Percentiles rank a stretch among this genome's conserved stretches.
Evolutionary conservation across 169 alveolate species (phyloP).

Genomic region (Plasmodium berghei): DNA sequence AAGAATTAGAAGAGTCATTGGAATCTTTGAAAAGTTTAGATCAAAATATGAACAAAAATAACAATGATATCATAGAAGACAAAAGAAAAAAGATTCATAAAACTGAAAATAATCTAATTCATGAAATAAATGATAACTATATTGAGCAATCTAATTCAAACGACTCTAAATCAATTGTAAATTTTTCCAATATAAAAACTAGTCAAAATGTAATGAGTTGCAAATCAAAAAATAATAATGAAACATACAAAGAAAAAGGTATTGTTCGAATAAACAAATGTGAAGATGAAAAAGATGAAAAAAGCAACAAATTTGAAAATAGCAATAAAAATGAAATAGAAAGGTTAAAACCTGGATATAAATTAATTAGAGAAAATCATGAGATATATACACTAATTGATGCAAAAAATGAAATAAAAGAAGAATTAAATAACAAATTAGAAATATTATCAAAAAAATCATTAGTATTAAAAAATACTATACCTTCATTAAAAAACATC

Average conservation of each 20-base stretch:
- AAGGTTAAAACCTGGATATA: conserved; percentile 59
- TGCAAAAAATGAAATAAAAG: conserved; percentile 66
- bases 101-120: too few relatives aligned
- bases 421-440: conserved; percentile 49
- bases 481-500: conserved; percentile 41
- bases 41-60: background rate
- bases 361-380: conserved; percentile 50
- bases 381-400: conserved; percentile 58
- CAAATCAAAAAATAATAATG: too few relatives aligned
- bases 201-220: background rate
- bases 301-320: background rate
- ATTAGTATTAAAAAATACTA: conserved; percentile 39
- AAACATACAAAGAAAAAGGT: background rate
- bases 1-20: background rate
- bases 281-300: background rate
- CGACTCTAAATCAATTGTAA: background rate
- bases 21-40: background rate
- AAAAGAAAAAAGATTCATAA: background rate
- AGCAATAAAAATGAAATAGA: conserved; percentile 7
- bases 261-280: conserved; percentile 3
- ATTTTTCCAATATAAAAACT: background rate
- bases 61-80: background rate
- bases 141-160: background rate
- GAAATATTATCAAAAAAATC: conserved; percentile 43
- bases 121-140: background rate